Conservation (phyloP, 2,329 filamentous ascomycete species). For the Fusarium torulosum region DNA sequence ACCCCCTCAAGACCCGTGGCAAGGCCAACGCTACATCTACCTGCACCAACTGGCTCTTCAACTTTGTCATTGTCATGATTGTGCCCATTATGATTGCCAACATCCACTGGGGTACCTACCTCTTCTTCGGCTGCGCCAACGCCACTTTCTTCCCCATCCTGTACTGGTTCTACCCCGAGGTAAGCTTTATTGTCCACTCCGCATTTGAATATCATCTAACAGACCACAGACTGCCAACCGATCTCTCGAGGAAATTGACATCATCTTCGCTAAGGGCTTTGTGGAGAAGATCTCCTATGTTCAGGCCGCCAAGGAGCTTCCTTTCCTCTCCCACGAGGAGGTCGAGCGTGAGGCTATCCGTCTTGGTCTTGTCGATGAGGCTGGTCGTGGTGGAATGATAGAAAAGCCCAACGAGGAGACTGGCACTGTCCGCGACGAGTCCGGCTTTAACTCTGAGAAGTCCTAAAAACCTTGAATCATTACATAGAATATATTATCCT, state of each 20-base stretch:
- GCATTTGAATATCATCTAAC: not conserved
- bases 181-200: not conserved
- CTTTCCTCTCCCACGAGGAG: constrained; percentile 63
- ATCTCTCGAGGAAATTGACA: constrained; percentile 68
- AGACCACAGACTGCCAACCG: constrained; percentile 52
- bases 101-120: constrained; percentile 65
- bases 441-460: constrained; percentile 40
- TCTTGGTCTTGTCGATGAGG: constrained; percentile 38
- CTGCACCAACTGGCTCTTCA: constrained; percentile 73
- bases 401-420: constrained; percentile 36
- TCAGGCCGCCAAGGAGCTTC: constrained; percentile 67
- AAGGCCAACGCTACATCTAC: constrained; percentile 69
- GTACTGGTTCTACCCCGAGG: constrained; percentile 60
- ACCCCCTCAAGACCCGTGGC: constrained; percentile 68
- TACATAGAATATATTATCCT: too few relatives aligned
- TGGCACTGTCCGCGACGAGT: constrained; percentile 34
- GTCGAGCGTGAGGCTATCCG: constrained; percentile 62
- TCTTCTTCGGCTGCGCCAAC: constrained; percentile 66
- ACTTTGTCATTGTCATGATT: constrained; percentile 80
- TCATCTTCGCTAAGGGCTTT: constrained; percentile 70
- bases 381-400: constrained; percentile 31
- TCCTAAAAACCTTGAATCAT: constrained; percentile 1
- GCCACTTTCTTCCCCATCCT: constrained; percentile 65
- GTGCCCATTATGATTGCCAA: constrained; percentile 74
- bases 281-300: constrained; percentile 72